Evolutionary conservation across 352 stramenopile species (phyloP), one percentile per base, ranked within the genome.

Genomic region (Phytophthora chlamydospora): DNA sequence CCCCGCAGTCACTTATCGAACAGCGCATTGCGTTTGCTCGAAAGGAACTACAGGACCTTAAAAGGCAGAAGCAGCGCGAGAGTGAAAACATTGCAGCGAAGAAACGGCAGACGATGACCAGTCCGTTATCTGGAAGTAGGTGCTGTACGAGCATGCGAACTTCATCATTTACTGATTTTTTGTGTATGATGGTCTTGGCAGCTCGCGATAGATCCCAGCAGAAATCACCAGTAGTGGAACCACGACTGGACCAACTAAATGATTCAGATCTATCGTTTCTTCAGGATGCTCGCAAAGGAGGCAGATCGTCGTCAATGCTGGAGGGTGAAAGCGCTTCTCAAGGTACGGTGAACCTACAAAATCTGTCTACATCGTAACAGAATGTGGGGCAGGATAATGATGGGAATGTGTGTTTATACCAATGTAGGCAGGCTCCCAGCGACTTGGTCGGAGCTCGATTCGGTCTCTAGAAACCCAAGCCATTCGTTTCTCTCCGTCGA

Each of bases 21-120:
- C 48, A 66, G 58, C 21, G 44, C 6, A 61, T 66, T 16, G 58
- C 58, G 19, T 27, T 13, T 31, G 49, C 49, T 17, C 58, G 56
- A n/a, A 32, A 50, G 16, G 42, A 35, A 4, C 16, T 57, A 3
- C 19, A 5, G 7, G 41, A 34, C 31, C 53, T 57, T 9, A 16
- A 46, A 31, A 19, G 27, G 13, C 27, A 52, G 8, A 53, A 41
- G 13, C 6, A 8, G 1, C 17, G 31, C 13, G 27, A 44, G 12
- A 19, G 8, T 14, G 21, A 48, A 35, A 8, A 34, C 42, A 17
- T n/a, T 49, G 17, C 21, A 35, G 17, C 17, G 10, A 44, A 33
- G 24, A 35, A 17, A 14, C 27, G 11, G 21, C 36, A 55, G 24
- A 63, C 29, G 19, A 13, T 17, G 24, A 32, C 32, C 40, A 43